Percentiles rank a stretch among this genome's conserved stretches.
Conservation (phyloP, 1,139 yeast genomes). For the Arxiozyma slooffiae region DNA sequence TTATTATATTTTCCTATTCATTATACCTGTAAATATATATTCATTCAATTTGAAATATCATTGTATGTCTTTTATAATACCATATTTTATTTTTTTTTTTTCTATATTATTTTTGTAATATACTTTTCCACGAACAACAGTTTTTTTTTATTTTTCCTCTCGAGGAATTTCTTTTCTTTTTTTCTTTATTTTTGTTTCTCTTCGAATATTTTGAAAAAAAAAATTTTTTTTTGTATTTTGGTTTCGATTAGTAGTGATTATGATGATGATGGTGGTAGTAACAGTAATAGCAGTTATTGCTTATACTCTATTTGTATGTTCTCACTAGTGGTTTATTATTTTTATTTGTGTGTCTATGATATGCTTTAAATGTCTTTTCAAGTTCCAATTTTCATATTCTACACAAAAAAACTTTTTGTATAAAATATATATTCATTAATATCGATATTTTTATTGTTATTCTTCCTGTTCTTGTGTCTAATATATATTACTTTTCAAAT, state of each 20-base stretch:
- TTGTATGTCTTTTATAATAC: no score
- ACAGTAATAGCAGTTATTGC: neutral
- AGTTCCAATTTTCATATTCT: neutral
- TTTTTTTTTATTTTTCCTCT: neutral
- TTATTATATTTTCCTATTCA: neutral
- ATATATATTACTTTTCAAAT: constrained; percentile 8
- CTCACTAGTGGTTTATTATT: neutral
- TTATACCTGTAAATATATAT: neutral
- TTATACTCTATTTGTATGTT: no score
- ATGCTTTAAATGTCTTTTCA: no score
- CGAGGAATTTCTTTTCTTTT: neutral
- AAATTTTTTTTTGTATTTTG: neutral
- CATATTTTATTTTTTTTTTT: no score
- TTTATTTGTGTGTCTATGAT: neutral
- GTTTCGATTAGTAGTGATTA: neutral
- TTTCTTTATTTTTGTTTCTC: neutral
- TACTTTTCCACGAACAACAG: neutral
- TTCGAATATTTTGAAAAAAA: neutral
- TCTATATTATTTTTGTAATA: no score
- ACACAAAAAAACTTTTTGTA: no score
- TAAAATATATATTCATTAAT: neutral
- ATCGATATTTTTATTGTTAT: neutral
- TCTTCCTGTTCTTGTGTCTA: neutral
- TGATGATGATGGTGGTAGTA: neutral
- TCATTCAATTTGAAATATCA: no score